These are phyloP conservation scores for Aureobasidium sp. DNA, from an alignment of 2,329 filamentous ascomycete species.

Conservation along the genomic window DNA sequence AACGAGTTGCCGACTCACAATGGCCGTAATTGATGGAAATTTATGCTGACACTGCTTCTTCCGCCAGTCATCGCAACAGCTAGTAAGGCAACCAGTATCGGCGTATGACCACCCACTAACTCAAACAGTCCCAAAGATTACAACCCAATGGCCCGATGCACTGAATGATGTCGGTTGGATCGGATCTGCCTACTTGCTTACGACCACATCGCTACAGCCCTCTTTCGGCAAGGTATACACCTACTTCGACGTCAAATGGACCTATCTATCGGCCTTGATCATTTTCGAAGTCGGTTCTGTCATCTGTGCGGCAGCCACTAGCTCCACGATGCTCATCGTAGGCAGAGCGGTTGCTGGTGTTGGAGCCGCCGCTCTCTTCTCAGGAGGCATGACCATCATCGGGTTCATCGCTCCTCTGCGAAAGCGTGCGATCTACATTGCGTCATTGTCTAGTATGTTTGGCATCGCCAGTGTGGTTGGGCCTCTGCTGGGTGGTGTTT, in stretches of 20 bases:
- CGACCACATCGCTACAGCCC: conserved; percentile 37
- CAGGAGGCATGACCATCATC: conserved; percentile 41
- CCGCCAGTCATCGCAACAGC: conserved; percentile 29
- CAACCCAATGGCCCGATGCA: conserved; percentile 33
- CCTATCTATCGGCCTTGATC: conserved; percentile 43
- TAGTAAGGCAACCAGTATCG: conserved; percentile 13
- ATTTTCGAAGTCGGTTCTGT: conserved; percentile 46
- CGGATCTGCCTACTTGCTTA: conserved; percentile 37
- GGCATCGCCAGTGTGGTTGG: conserved; percentile 35
- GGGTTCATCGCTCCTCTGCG: conserved; percentile 36
- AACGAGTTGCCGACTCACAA: background rate
- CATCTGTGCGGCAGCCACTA: conserved; percentile 46
- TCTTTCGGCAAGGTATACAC: conserved; percentile 53
- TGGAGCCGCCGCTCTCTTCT: conserved; percentile 45
- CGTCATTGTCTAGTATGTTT: conserved; percentile 32
- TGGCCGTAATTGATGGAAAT: background rate
- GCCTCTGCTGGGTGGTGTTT: conserved; percentile 37
- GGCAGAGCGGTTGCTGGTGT: conserved; percentile 50
- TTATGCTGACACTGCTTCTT: background rate
- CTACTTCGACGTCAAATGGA: conserved; percentile 48
- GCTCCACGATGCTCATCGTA: conserved; percentile 47
- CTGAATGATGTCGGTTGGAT: conserved; percentile 37
- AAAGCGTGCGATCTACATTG: conserved; percentile 38
- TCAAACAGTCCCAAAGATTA: conserved; percentile 31
- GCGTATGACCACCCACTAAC: background rate